A percentile compares a stretch with the other conserved stretches of the same genome.
These are phyloP conservation scores for Chytriomyces sp. DNA, from an alignment of 192 early-diverging fungal genomes.

Conservation along the genomic window DNA sequence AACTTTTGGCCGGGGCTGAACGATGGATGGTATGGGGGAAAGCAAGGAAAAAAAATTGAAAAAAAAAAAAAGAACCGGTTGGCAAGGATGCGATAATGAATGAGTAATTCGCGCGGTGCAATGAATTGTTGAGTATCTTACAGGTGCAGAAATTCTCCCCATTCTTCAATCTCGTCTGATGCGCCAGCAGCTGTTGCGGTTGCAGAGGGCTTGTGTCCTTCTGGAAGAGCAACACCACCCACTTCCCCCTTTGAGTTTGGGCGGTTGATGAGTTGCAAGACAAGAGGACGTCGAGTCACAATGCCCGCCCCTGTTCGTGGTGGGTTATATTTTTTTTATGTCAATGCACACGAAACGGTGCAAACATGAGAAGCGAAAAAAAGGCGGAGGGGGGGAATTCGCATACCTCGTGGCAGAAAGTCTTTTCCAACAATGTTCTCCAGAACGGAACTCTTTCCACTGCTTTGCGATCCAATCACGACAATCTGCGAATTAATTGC, in stretches of 20 bases:
- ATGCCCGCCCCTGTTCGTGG: conserved; percentile 78
- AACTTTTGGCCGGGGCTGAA: conserved; percentile 93
- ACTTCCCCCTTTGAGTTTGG: conserved; percentile 63
- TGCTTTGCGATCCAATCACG: conserved; percentile 60
- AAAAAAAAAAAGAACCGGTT: too few species aligned
- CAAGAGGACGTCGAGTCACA: conserved; percentile 95
- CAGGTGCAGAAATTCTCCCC: conserved; percentile 99
- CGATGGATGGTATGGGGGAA: neutral
- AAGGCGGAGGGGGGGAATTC: neutral
- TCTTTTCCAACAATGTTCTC: conserved; percentile 98
- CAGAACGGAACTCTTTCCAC: conserved; percentile 94
- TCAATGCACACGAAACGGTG: neutral
- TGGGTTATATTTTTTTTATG: neutral
- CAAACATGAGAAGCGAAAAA: too few species aligned
- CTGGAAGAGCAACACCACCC: conserved; percentile 56
- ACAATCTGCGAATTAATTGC: conserved; percentile 47
- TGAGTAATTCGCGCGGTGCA: too few species aligned
- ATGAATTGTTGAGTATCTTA: neutral
- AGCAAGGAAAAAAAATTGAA: too few species aligned
- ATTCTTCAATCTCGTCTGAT: conserved; percentile 79
- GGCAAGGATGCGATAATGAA: neutral
- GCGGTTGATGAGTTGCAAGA: conserved; percentile 98
- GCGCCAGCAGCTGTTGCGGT: conserved; percentile 13
- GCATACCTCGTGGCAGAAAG: conserved; percentile 86
- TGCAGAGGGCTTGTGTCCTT: conserved; percentile 22